Evolutionary conservation across 1,139 yeast genomes (phyloP).

Genomic region (Kodamaea suecica): DNA sequence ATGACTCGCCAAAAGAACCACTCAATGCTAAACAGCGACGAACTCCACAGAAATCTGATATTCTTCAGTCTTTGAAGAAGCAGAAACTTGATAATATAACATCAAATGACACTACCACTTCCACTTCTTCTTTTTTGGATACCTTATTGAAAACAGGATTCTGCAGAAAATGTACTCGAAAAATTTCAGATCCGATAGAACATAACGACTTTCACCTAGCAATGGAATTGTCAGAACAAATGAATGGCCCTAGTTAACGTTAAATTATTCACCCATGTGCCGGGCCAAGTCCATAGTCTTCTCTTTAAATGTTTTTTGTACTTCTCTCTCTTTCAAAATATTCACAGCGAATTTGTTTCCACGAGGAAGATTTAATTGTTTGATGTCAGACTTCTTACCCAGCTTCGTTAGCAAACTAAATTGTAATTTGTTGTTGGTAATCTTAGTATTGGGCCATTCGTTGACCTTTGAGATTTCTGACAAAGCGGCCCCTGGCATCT

Average conservation of each 20-base stretch:
- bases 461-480: background rate
- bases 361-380: conserved; percentile 46
- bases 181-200: conserved; percentile 33
- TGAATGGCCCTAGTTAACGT: conserved; percentile 18
- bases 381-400: conserved; percentile 47
- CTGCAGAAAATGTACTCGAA: conserved; percentile 27
- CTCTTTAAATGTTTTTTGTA: conserved; percentile 35
- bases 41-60: conserved; percentile 15
- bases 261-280: conserved; percentile 25
- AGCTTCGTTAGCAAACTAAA: conserved; percentile 53
- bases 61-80: conserved; percentile 20
- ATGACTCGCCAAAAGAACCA: too few relatives aligned
- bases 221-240: conserved; percentile 31
- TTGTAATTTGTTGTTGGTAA: conserved; percentile 25
- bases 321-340: conserved; percentile 29
- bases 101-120: background rate
- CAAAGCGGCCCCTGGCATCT: conserved; percentile 9
- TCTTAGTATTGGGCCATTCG: background rate
- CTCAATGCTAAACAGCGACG: conserved; percentile 2
- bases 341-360: conserved; percentile 47
- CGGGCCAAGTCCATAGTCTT: conserved; percentile 42
- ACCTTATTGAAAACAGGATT: conserved; percentile 17
- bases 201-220: conserved; percentile 44
- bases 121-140: conserved; percentile 12
- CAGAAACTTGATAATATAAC: conserved; percentile 5